A percentile compares a stretch with the other conserved stretches of the same genome.
phyloP scores from a whole-genome alignment of 2,329 filamentous ascomycete species.

The Fusarium sp. region DNA sequence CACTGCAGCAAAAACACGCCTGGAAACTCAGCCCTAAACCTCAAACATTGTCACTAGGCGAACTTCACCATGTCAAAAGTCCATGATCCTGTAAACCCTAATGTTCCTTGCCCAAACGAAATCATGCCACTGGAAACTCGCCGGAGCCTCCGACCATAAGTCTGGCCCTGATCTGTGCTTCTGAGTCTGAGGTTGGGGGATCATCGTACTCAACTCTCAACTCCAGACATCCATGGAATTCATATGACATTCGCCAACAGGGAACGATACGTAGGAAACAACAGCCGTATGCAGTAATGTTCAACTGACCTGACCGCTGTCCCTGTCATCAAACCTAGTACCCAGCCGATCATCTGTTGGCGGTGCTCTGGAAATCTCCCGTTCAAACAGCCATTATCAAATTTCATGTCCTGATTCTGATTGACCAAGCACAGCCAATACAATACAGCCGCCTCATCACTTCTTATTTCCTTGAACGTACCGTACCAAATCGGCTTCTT shows the following conservation, averaged over 20 bases:
- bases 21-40: slow-evolving; percentile 2
- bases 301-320: slow-evolving; percentile 17
- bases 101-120: background rate
- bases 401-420: background rate
- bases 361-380: background rate
- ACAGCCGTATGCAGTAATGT: background rate
- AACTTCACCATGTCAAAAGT: background rate
- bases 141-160: background rate
- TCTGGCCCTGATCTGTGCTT: slow-evolving; percentile 2
- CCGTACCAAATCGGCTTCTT: slow-evolving; percentile 11
- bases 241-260: slow-evolving; percentile 17
- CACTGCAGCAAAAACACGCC: background rate
- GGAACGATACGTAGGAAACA: slow-evolving; percentile 1
- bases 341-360: background rate
- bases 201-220: background rate
- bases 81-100: background rate
- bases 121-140: background rate
- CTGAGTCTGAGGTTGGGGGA: background rate
- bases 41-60: background rate
- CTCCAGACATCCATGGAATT: background rate
- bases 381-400: slow-evolving; percentile 7
- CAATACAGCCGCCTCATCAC: background rate
- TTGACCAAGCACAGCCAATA: background rate
- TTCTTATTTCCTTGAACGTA: background rate
- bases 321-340: background rate